Conservation (phyloP, 352 stramenopile genomes). For the Phytophthora meadii region DNA sequence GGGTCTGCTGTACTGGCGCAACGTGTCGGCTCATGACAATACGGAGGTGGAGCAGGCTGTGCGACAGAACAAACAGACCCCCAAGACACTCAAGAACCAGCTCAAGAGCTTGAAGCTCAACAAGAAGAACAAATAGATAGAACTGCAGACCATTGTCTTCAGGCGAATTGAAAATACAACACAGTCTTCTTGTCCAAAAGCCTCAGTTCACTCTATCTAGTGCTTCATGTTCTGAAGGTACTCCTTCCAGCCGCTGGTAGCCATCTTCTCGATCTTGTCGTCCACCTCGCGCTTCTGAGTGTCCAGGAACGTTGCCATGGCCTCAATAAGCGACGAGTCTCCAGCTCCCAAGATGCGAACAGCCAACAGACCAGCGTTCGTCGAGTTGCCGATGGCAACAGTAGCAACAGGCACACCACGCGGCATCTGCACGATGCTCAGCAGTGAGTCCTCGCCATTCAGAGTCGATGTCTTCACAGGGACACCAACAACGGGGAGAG, state of each 20-base stretch:
- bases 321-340: conserved; percentile 66
- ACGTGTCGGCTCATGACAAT: conserved; percentile 48
- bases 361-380: conserved; percentile 97
- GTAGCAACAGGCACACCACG: conserved; percentile 97
- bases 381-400: conserved; percentile 98
- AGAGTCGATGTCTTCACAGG: conserved; percentile 98
- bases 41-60: conserved; percentile 27
- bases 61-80: conserved; percentile 66
- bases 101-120: conserved; percentile 74
- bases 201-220: conserved; percentile 23
- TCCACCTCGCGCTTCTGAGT: conserved; percentile 94
- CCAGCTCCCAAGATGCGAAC: conserved; percentile 94
- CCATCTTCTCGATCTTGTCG: conserved; percentile 91
- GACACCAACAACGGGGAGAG: conserved; percentile 95
- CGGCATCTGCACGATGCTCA: conserved; percentile 99
- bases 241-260: conserved; percentile 88
- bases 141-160: conserved; percentile 6
- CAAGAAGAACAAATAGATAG: conserved; percentile 60
- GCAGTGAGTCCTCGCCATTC: conserved; percentile 97
- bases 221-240: conserved; percentile 87
- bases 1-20: conserved; percentile 76
- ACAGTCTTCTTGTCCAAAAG: conserved; percentile 27
- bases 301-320: conserved; percentile 94
- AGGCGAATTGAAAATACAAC: conserved; percentile 33
- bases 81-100: conserved; percentile 77